Conservation (phyloP, 2,329 filamentous ascomycete species). For the Trichoderma asperellum region DNA sequence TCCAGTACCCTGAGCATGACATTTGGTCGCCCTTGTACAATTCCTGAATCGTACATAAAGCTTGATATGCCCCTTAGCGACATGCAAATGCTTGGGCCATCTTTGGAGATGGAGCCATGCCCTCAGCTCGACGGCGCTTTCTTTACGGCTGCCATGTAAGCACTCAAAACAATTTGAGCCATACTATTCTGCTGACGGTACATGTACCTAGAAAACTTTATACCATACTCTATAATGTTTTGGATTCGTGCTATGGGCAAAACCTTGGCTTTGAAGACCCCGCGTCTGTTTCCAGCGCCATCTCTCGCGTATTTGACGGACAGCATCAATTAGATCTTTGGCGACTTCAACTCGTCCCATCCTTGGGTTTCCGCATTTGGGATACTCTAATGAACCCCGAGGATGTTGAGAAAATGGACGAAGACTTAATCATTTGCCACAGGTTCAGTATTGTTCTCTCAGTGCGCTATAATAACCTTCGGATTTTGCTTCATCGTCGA, state of each 20-base stretch:
- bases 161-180: neutral
- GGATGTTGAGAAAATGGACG: neutral
- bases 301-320: neutral
- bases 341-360: neutral
- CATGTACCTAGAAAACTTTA: neutral
- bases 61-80: neutral
- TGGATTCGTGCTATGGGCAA: neutral
- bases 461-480: neutral
- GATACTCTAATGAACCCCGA: neutral
- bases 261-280: neutral
- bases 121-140: neutral
- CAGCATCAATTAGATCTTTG: neutral
- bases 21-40: neutral
- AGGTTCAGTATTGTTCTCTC: neutral
- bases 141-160: neutral
- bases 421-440: neutral
- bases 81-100: neutral
- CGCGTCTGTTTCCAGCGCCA: neutral
- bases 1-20: neutral
- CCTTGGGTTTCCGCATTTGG: neutral
- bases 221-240: neutral
- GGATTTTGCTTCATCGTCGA: neutral
- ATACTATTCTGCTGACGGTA: neutral
- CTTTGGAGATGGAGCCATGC: neutral
- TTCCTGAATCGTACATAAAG: neutral